Evolutionary conservation across 768 basidiomycete genomes (phyloP).

Genomic region (Auriscalpium microsporum): DNA sequence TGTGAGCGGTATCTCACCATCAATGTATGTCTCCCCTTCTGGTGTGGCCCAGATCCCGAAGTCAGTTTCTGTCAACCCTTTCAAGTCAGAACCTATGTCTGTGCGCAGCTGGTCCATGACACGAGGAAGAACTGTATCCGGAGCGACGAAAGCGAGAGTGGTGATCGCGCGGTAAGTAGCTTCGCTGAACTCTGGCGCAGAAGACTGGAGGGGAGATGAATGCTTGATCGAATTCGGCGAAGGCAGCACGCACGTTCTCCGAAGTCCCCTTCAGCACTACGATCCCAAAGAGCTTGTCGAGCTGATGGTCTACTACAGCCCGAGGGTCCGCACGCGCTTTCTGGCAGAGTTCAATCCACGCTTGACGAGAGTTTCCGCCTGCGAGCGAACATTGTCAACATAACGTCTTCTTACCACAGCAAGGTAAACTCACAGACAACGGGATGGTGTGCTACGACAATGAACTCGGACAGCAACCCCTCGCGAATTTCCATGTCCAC

Average conservation of each 20-base stretch:
- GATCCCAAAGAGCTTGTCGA: slow-evolving; percentile 37
- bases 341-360: slow-evolving; percentile 80
- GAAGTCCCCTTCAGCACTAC: slow-evolving; percentile 4
- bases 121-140: slow-evolving; percentile 55
- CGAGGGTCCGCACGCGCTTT: slow-evolving; percentile 59
- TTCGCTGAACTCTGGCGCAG: slow-evolving; percentile 25
- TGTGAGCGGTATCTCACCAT: slow-evolving; percentile 41
- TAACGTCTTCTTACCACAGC: neutral
- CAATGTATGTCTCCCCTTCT: slow-evolving; percentile 69
- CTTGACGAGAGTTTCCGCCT: slow-evolving; percentile 45
- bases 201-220: slow-evolving; percentile 13
- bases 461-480: slow-evolving; percentile 39
- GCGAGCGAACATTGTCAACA: neutral
- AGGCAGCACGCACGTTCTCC: slow-evolving; percentile 15
- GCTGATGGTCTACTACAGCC: slow-evolving; percentile 41
- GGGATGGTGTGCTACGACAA: slow-evolving; percentile 72
- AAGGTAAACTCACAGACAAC: slow-evolving; percentile 44
- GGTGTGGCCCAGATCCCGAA: slow-evolving; percentile 82
- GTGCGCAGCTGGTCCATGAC: slow-evolving; percentile 56
- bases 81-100: slow-evolving; percentile 58
- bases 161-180: slow-evolving; percentile 70
- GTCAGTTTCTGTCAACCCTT: slow-evolving; percentile 61
- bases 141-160: slow-evolving; percentile 76
- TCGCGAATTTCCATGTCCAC: slow-evolving; percentile 35
- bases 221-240: too few species aligned